Percentiles rank a stretch among this genome's conserved stretches.
These are phyloP conservation scores for Trematosphaeria pertusa DNA, from an alignment of 2,329 filamentous ascomycete genomes.

Conservation along the genomic window DNA sequence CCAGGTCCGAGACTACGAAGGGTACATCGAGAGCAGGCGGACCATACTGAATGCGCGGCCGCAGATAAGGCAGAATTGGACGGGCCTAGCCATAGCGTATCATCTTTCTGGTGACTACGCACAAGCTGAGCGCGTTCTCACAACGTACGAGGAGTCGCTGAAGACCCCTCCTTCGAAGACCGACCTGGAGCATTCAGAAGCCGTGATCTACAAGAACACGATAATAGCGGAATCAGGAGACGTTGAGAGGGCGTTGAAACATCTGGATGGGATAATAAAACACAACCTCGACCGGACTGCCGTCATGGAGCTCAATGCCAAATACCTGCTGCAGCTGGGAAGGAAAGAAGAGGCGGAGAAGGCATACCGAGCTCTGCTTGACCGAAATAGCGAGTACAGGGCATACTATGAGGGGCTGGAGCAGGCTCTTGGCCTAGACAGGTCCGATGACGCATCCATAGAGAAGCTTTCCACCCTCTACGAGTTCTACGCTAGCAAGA, in stretches of 20 bases:
- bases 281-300: conserved; percentile 82
- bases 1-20: conserved; percentile 94
- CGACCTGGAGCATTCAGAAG: conserved; percentile 93
- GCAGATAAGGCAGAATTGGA: conserved; percentile 90
- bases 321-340: conserved; percentile 80
- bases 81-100: conserved; percentile 90
- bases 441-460: conserved; percentile 66
- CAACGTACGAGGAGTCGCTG: conserved; percentile 90
- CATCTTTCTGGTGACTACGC: conserved; percentile 85
- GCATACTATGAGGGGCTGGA: conserved; percentile 84
- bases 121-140: conserved; percentile 89
- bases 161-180: conserved; percentile 77
- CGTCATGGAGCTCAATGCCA: conserved; percentile 83
- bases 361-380: conserved; percentile 80
- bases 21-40: conserved; percentile 88
- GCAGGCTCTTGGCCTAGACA: conserved; percentile 69
- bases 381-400: conserved; percentile 87
- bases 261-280: conserved; percentile 80
- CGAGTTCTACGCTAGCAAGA: conserved; percentile 80
- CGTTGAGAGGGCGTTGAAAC: conserved; percentile 80
- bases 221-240: conserved; percentile 93
- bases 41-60: conserved; percentile 87
- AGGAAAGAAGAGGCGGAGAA: conserved; percentile 80
- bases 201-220: conserved; percentile 91
- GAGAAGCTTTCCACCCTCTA: conserved; percentile 80